A percentile compares a stretch with the other conserved stretches of the same genome.
These are phyloP conservation scores for Calocybe cyanea DNA, from an alignment of 768 basidiomycete species.

Conservation along the genomic window DNA sequence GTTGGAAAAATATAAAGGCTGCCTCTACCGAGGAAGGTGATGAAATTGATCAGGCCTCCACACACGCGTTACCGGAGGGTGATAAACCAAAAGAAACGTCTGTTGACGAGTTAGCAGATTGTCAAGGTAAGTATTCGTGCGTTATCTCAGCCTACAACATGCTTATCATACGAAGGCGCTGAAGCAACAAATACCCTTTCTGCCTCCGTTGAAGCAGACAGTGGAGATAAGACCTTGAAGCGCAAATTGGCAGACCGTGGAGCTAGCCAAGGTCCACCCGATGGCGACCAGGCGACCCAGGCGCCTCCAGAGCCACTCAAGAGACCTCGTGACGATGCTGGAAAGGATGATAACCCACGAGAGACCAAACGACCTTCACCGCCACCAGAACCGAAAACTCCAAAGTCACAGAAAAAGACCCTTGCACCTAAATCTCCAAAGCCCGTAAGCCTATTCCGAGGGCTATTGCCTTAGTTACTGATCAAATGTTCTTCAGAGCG, in stretches of 20 bases:
- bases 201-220: slow-evolving; percentile 35
- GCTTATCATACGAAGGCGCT: slow-evolving; percentile 2
- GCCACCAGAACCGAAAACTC: slow-evolving; percentile 51
- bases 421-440: slow-evolving; percentile 29
- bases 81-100: slow-evolving; percentile 4
- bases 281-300: slow-evolving; percentile 25
- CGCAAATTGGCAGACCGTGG: slow-evolving; percentile 68
- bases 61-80: slow-evolving; percentile 5
- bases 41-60: slow-evolving; percentile 16
- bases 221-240: slow-evolving; percentile 60
- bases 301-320: slow-evolving; percentile 42
- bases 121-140: slow-evolving; percentile 7
- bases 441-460: slow-evolving; percentile 32
- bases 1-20: slow-evolving; percentile 54
- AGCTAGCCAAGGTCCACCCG: slow-evolving; percentile 55
- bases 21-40: slow-evolving; percentile 25
- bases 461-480: slow-evolving; percentile 4
- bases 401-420: slow-evolving; percentile 17
- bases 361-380: slow-evolving; percentile 61
- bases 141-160: neutral
- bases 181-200: slow-evolving; percentile 15
- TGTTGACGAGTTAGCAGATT: slow-evolving; percentile 7
- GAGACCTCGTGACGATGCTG: slow-evolving; percentile 58
- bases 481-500: slow-evolving; percentile 38
- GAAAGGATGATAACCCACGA: slow-evolving; percentile 60